phyloP scores from a whole-genome alignment of 2,329 filamentous ascomycete species.

The Botryosphaeria agaves region DNA sequence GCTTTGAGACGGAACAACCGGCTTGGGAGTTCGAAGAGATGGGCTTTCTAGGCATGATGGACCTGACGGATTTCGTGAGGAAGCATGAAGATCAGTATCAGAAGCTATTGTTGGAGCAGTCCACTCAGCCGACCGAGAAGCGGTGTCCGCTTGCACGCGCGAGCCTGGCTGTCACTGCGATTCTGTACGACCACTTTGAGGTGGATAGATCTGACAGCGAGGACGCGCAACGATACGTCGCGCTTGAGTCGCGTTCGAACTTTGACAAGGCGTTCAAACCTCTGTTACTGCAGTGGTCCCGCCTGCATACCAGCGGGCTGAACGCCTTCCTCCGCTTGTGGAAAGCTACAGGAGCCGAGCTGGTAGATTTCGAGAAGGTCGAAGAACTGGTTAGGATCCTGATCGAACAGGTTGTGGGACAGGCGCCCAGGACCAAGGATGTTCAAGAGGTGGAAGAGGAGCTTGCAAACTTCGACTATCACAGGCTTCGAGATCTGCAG shows the following conservation, averaged over 20 bases:
- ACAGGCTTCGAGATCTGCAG: constrained; percentile 64
- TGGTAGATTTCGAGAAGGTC: constrained; percentile 86
- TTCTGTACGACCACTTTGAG: constrained; percentile 90
- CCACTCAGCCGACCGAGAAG: constrained; percentile 48
- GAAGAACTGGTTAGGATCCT: constrained; percentile 81
- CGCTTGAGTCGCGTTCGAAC: constrained; percentile 56
- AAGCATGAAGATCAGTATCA: constrained; percentile 88
- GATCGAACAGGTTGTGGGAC: constrained; percentile 75
- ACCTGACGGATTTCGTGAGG: constrained; percentile 80
- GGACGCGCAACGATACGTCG: constrained; percentile 58
- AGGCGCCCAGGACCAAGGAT: constrained; percentile 65
- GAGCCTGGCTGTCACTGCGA: constrained; percentile 70
- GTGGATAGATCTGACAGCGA: constrained; percentile 71
- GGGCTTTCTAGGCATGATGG: constrained; percentile 94
- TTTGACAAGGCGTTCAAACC: constrained; percentile 80
- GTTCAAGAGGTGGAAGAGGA: constrained; percentile 81
- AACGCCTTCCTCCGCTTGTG: constrained; percentile 82
- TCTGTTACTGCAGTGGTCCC: constrained; percentile 80
- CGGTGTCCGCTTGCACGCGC: constrained; percentile 78
- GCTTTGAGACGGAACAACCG: constrained; percentile 82
- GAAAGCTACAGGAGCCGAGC: constrained; percentile 73
- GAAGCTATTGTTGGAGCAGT: constrained; percentile 80
- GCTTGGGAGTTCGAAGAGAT: constrained; percentile 68
- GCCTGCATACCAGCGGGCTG: constrained; percentile 69
- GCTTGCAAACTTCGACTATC: constrained; percentile 65